phyloP scores from a whole-genome alignment of 2,329 filamentous ascomycete genomes.

The Fusarium continuum region DNA sequence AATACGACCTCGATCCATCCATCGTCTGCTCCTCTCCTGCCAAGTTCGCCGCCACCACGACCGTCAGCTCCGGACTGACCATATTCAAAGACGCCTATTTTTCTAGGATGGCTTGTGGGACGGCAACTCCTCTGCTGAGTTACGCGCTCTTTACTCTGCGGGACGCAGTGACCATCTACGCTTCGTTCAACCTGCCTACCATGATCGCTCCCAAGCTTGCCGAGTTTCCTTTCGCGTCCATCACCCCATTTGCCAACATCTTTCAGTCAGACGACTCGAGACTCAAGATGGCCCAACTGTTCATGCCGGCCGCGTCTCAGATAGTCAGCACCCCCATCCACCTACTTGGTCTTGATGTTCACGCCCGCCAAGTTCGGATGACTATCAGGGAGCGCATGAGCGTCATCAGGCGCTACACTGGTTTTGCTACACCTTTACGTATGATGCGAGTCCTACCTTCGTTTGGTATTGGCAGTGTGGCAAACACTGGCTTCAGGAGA shows the following conservation, averaged over 20 bases:
- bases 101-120: constrained; percentile 26
- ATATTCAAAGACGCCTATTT: constrained; percentile 42
- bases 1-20: constrained; percentile 27
- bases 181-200: constrained; percentile 40
- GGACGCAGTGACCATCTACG: constrained; percentile 40
- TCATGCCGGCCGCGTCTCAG: constrained; percentile 39
- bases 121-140: constrained; percentile 33
- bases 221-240: constrained; percentile 28
- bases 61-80: constrained; percentile 34
- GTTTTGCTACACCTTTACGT: constrained; percentile 36
- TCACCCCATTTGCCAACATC: constrained; percentile 28
- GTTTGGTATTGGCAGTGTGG: constrained; percentile 37
- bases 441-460: constrained; percentile 38
- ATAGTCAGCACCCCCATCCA: constrained; percentile 40
- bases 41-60: constrained; percentile 39
- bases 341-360: constrained; percentile 36
- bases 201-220: constrained; percentile 39
- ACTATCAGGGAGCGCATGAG: constrained; percentile 31
- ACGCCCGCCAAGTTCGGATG: constrained; percentile 26
- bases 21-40: constrained; percentile 33
- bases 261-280: constrained; percentile 37
- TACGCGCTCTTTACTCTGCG: constrained; percentile 37
- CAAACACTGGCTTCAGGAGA: constrained; percentile 38
- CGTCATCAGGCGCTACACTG: constrained; percentile 15
- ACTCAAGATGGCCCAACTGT: constrained; percentile 36